Percentiles rank a stretch among this genome's conserved stretches.
These are phyloP conservation scores for Elsinoe necatrix DNA, from an alignment of 2,329 filamentous ascomycete species.

Conservation along the genomic window DNA sequence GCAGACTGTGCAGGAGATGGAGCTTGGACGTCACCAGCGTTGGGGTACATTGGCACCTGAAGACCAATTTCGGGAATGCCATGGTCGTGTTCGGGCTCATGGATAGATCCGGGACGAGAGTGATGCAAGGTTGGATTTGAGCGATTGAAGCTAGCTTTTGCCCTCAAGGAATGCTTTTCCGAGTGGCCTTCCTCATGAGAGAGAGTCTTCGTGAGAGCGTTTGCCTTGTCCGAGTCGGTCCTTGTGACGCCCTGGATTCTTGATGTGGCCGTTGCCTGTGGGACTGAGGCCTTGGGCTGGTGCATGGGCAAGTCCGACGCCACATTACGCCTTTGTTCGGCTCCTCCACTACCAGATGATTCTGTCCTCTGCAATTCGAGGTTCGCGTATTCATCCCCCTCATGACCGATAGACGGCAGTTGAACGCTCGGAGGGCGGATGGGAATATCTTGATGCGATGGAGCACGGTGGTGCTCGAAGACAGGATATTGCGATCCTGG, in stretches of 20 bases:
- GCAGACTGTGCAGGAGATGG: conserved; percentile 65
- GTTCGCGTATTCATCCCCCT: conserved; percentile 79
- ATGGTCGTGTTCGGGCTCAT: conserved; percentile 60
- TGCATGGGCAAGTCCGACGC: conserved; percentile 76
- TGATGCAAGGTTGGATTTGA: conserved; percentile 41
- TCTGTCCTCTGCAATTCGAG: conserved; percentile 36
- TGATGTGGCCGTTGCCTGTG: conserved; percentile 71
- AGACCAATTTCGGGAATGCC: conserved; percentile 89
- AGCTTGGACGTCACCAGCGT: conserved; percentile 91
- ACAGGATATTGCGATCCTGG: conserved; percentile 18
- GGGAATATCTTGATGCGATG: conserved; percentile 36
- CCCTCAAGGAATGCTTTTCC: conserved; percentile 48
- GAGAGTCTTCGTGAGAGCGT: conserved; percentile 69
- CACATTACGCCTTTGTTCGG: conserved; percentile 69
- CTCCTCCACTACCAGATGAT: conserved; percentile 37
- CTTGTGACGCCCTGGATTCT: conserved; percentile 77
- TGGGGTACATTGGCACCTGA: conserved; percentile 85
- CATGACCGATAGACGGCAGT: conserved; percentile 78
- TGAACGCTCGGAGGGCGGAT: conserved; percentile 66
- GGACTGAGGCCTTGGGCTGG: conserved; percentile 79
- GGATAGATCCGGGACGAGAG: conserved; percentile 45
- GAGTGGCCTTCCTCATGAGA: conserved; percentile 46
- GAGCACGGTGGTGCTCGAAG: conserved; percentile 24
- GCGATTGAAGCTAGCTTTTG: conserved; percentile 49
- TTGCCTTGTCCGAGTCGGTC: conserved; percentile 77